Evolutionary conservation across 1,139 yeast species (phyloP), one percentile per base, ranked within the genome.

Genomic region (Spathaspora jeffriesii): DNA sequence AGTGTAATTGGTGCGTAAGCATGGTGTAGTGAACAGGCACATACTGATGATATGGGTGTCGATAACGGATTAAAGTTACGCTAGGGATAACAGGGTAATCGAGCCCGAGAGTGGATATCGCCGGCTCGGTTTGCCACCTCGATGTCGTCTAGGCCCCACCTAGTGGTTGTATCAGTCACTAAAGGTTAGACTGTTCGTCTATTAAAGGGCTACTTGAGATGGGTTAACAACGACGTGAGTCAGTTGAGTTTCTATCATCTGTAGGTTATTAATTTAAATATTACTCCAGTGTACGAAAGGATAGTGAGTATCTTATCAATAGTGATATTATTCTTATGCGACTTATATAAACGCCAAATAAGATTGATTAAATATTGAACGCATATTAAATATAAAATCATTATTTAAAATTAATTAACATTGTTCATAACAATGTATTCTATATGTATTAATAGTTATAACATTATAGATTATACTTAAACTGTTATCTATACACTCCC

Each of bases 371-470:
- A 44, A 40, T 48, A 48, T 48, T 48, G 51, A 48, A 45, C 44
- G 51, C 50, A 37, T 48, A 27, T 48, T 5, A 48, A 48, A 48
- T 47, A 47, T 43, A 18, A 47, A 48, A 47, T 39, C 48, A 44
- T 40, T 37, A 34, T 22, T 38, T 27, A 28, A 30, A 48, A 37
- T 21, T 23, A 41, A 31, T 31, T n/a, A 45, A 43, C 46, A 45
- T 43, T 43, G 34, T 44, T 43, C 23, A 47, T 48, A 42, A 48
- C 27, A 37, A 47, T 47, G 48, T 43, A 31, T 15, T 27, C 30
- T 27, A 27, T 27, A 27, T 27, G 11, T 44, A 43, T 45, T 32
- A 20, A 32, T 22, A 21, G 15, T 37, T 41, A 17, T 15, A 28
- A 15, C 18, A 41, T 7, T 43, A 37, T 18, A 34, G 15, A 11